Conservation (phyloP, 2,329 filamentous ascomycete genomes). For the Rosellinia necatrix region DNA sequence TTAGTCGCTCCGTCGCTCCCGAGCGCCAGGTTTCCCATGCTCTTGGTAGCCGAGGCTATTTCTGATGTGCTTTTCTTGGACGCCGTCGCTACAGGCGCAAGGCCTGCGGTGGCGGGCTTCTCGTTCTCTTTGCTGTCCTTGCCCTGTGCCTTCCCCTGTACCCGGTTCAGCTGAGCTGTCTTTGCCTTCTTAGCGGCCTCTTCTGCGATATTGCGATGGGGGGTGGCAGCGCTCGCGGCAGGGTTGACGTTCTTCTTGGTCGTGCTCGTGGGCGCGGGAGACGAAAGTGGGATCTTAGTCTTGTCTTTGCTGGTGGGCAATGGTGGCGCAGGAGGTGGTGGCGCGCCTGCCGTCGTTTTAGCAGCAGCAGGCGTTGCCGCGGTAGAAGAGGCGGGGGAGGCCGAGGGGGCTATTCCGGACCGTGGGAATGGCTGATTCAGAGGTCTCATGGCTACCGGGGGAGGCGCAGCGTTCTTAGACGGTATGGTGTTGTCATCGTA, state of each 20-base stretch:
- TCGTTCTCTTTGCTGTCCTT: slow-evolving; percentile 40
- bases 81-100: slow-evolving; percentile 2
- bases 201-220: slow-evolving; percentile 62
- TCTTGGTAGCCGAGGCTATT: slow-evolving; percentile 26
- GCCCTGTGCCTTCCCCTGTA: slow-evolving; percentile 60
- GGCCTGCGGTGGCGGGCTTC: slow-evolving; percentile 5
- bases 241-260: slow-evolving; percentile 33
- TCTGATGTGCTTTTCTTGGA: slow-evolving; percentile 17
- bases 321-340: slow-evolving; percentile 33
- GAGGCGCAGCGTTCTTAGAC: slow-evolving; percentile 57
- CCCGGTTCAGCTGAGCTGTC: slow-evolving; percentile 57
- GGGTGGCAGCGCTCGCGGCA: slow-evolving; percentile 35
- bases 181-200: slow-evolving; percentile 70
- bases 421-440: slow-evolving; percentile 36
- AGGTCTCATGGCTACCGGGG: slow-evolving; percentile 42
- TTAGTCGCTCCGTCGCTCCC: slow-evolving; percentile 9
- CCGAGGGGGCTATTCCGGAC: slow-evolving; percentile 47
- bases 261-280: slow-evolving; percentile 14
- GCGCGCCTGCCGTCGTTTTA: slow-evolving; percentile 19
- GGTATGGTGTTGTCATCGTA: slow-evolving; percentile 66
- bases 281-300: slow-evolving; percentile 33
- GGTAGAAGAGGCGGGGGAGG: slow-evolving; percentile 34
- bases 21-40: slow-evolving; percentile 29
- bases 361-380: slow-evolving; percentile 16
- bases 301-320: slow-evolving; percentile 40